Conservation (phyloP, 2,329 filamentous ascomycete species). For the Aspergillus texensis region DNA sequence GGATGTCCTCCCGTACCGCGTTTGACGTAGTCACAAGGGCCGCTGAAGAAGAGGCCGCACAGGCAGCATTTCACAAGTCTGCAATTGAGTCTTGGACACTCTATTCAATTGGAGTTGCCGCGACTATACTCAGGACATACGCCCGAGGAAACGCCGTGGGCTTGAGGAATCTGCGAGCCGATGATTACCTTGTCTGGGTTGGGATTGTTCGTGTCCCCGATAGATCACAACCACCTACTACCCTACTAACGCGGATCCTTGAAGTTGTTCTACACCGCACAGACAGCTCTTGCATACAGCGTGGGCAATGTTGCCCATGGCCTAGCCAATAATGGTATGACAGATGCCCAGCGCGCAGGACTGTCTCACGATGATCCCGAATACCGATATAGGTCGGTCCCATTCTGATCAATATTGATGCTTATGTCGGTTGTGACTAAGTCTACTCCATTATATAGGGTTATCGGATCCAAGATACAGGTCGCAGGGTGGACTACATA, state of each 20-base stretch:
- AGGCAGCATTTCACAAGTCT: conserved; percentile 17
- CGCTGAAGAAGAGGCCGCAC: conserved; percentile 17
- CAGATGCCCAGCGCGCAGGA: conserved; percentile 47
- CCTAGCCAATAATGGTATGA: conserved; percentile 60
- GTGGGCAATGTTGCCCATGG: conserved; percentile 51
- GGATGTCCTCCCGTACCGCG: conserved; percentile 11
- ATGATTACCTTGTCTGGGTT: conserved; percentile 58
- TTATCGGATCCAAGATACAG: conserved; percentile 56
- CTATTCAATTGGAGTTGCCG: conserved; percentile 27
- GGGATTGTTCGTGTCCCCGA: conserved; percentile 45
- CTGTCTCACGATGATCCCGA: conserved; percentile 47
- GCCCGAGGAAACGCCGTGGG: conserved; percentile 23
- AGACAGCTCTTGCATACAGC: conserved; percentile 51
- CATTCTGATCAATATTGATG: not conserved
- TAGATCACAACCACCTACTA: not conserved
- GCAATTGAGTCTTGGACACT: conserved; percentile 29
- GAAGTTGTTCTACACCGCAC: conserved; percentile 52
- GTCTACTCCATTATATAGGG: conserved; percentile 25
- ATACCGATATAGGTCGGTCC: conserved; percentile 40
- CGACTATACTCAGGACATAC: conserved; percentile 45
- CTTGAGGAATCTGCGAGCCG: conserved; percentile 41
- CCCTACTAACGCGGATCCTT: conserved; percentile 11
- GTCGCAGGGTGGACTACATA: conserved; percentile 57
- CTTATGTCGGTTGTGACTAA: not conserved
- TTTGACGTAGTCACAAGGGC: not conserved